Evolutionary conservation across 2,329 filamentous ascomycete genomes (phyloP).

Genomic region (Colletotrichum australisinense): DNA sequence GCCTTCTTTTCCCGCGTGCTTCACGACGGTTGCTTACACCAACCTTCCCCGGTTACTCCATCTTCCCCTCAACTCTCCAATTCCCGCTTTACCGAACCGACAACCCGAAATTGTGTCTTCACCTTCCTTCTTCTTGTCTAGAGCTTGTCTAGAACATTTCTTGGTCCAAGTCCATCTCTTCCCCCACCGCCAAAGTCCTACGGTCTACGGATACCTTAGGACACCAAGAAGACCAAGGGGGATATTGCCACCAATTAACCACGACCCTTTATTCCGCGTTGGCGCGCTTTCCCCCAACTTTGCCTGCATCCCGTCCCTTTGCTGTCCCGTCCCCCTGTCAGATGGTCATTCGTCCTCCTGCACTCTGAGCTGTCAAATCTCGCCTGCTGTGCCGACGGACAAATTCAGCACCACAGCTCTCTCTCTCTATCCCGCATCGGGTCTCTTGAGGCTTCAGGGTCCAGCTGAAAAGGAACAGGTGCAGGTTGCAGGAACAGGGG

Average conservation of each 20-base stretch:
- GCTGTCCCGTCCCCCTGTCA: constrained; percentile 1
- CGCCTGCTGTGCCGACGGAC: constrained; percentile 1
- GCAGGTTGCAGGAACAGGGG: constrained; percentile 23
- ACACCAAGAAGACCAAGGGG: not conserved
- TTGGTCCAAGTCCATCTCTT: not conserved
- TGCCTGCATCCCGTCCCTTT: constrained; percentile 10
- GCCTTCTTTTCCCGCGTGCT: not conserved
- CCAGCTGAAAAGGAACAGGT: constrained; percentile 23
- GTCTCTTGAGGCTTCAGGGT: constrained; percentile 26
- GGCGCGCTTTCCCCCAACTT: constrained; percentile 19
- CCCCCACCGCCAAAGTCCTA: not conserved
- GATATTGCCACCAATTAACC: constrained; percentile 33
- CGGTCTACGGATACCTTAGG: too few species aligned
- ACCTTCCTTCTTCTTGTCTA: not conserved
- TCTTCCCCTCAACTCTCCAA: not conserved
- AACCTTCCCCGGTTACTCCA: not conserved
- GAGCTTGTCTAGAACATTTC: not conserved
- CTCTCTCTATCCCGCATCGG: constrained; percentile 13
- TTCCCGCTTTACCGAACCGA: constrained; percentile 11
- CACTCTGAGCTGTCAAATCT: constrained; percentile 26
- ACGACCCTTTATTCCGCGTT: constrained; percentile 2
- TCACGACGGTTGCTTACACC: not conserved
- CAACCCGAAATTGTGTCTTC: not conserved
- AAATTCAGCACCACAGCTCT: constrained; percentile 2
- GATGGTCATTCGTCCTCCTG: constrained; percentile 19